A percentile compares a stretch with the other conserved stretches of the same genome.
phyloP scores from a whole-genome alignment of 805 yeast genomes.

The Wickerhamiella azyma region DNA sequence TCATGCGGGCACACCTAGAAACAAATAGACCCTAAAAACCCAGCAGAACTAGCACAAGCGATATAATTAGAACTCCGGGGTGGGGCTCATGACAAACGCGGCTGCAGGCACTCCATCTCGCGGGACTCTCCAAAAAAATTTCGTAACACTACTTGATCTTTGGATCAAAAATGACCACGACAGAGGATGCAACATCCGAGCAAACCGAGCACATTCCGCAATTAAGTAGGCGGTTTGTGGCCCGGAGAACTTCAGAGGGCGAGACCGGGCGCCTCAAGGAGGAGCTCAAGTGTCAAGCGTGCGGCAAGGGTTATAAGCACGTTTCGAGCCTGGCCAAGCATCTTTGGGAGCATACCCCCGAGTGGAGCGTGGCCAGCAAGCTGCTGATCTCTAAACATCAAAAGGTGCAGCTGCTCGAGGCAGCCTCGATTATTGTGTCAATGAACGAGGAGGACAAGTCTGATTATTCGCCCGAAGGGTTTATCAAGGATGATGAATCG shows the following conservation, averaged over 20 bases:
- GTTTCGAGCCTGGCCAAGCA: slow-evolving; percentile 79
- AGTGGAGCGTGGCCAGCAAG: slow-evolving; percentile 79
- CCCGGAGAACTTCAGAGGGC: slow-evolving; percentile 71
- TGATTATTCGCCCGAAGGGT: slow-evolving; percentile 8
- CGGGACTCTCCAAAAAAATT: neutral
- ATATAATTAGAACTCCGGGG: too few relatives aligned
- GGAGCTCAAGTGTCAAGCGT: slow-evolving; percentile 75
- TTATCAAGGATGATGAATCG: neutral
- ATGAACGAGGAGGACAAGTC: slow-evolving; percentile 37
- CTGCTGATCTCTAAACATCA: slow-evolving; percentile 74
- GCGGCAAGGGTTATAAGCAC: slow-evolving; percentile 86
- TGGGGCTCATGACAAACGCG: neutral
- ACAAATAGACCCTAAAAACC: too few relatives aligned
- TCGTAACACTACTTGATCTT: neutral
- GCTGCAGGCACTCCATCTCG: neutral
- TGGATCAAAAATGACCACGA: neutral
- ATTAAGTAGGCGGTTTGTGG: slow-evolving; percentile 44
- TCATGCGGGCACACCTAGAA: too few relatives aligned
- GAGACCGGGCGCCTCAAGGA: slow-evolving; percentile 76
- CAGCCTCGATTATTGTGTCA: slow-evolving; percentile 54
- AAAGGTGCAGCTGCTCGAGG: slow-evolving; percentile 64
- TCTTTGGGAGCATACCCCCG: slow-evolving; percentile 90
- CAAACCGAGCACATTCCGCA: slow-evolving; percentile 11
- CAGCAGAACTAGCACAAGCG: too few relatives aligned
- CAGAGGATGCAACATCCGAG: neutral